These are phyloP conservation scores for Ophiostoma novo-ulmi DNA, from an alignment of 2,329 filamentous ascomycete species.

Conservation along the genomic window DNA sequence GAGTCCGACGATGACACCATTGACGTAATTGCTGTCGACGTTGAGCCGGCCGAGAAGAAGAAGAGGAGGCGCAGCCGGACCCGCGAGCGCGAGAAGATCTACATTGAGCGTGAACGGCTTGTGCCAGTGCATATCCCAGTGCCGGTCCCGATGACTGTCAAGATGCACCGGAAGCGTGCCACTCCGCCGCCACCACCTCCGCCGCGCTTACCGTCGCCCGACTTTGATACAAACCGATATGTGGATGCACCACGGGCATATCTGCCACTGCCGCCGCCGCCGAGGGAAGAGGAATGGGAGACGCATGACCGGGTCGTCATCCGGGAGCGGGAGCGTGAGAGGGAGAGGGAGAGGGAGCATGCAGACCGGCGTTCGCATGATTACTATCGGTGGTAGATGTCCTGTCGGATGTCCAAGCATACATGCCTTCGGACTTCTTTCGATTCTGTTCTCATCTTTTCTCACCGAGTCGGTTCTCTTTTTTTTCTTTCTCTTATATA, in stretches of 20 bases:
- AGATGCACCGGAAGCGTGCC: background rate
- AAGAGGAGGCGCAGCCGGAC: constrained; percentile 22
- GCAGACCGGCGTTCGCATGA: background rate
- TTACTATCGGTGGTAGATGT: background rate
- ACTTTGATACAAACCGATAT: background rate
- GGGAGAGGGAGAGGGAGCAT: background rate
- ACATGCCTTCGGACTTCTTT: background rate
- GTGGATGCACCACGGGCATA: background rate
- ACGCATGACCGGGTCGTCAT: background rate
- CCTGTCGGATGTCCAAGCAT: no score
- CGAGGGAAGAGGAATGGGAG: background rate
- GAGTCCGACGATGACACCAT: constrained; percentile 36
- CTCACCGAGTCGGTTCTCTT: background rate
- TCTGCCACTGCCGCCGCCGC: background rate
- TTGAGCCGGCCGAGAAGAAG: constrained; percentile 33
- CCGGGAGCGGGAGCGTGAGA: background rate
- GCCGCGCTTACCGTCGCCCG: background rate
- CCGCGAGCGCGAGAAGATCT: constrained; percentile 34
- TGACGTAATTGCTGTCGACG: constrained; percentile 42
- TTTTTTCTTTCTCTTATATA: background rate
- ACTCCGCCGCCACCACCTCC: background rate
- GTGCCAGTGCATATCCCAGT: constrained; percentile 35
- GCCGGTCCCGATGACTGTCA: background rate
- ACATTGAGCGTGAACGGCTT: constrained; percentile 39
- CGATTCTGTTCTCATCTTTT: background rate